Percentiles rank a stretch among this genome's conserved stretches.
These are phyloP conservation scores for Ulmus americana DNA, from an alignment of 331 rosid genomes.

Conservation along the genomic window DNA sequence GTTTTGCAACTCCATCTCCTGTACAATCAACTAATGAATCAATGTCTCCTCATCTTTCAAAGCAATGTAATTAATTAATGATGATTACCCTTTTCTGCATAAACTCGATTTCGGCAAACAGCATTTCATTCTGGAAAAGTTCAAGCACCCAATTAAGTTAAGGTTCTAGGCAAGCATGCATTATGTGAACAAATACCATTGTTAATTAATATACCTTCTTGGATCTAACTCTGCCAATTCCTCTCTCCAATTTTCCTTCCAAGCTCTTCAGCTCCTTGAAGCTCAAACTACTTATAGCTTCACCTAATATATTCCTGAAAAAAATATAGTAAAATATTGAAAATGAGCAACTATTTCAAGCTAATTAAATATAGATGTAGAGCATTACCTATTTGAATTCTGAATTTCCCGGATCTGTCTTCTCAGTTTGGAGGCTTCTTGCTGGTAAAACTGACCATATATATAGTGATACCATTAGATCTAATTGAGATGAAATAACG, in stretches of 20 bases:
- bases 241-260: slow-evolving; percentile 91
- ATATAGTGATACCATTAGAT: neutral
- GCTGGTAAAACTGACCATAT: slow-evolving; percentile 73
- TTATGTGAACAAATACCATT: too few species aligned
- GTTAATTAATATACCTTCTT: slow-evolving; percentile 48
- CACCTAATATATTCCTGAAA: slow-evolving; percentile 78
- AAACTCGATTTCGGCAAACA: slow-evolving; percentile 76
- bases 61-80: too few species aligned
- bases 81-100: slow-evolving; percentile 85
- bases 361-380: neutral
- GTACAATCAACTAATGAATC: neutral
- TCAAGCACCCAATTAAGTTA: neutral
- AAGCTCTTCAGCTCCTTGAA: slow-evolving; percentile 82
- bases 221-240: slow-evolving; percentile 77
- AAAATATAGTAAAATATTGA: too few species aligned
- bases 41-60: too few species aligned
- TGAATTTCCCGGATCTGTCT: slow-evolving; percentile 87
- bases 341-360: neutral
- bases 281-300: slow-evolving; percentile 63
- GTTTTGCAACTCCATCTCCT: slow-evolving; percentile 87
- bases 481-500: too few species aligned
- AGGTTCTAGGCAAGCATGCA: too few species aligned
- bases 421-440: slow-evolving; percentile 73
- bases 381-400: slow-evolving; percentile 55
- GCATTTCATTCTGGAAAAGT: slow-evolving; percentile 58